Evolutionary conservation across 768 basidiomycete species (phyloP), one percentile per base, ranked within the genome.

Genomic region (Tulasnella sp.): DNA sequence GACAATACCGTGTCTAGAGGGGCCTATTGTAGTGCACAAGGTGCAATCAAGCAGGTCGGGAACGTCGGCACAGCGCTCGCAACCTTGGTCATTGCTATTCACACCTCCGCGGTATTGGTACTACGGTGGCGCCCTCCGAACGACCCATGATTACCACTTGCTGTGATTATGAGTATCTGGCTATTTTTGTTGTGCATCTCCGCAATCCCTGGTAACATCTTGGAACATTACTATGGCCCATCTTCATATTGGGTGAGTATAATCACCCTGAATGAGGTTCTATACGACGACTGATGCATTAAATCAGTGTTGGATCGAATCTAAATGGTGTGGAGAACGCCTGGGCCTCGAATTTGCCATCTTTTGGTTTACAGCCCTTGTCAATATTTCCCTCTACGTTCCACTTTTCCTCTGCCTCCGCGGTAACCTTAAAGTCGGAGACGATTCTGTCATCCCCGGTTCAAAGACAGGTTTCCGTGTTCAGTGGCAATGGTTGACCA

Each of bases 81-180:
- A n/a, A n/a, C n/a, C n/a, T 6, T 69, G 71, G 11, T 71, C 23
- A 72, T 75, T 53, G 71, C 74, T 5, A 48, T 73, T 8, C 70
- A 72, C 59, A 75, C 73, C 8, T 70, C 74, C 55, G 63, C 61
- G 39, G 66, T 70, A 0, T 60, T 75, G 37, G 69, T 72, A 19
- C 67, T 74, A 39, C 64, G 65, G 12, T 65, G 65, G 63, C 62
- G 58, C 49, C 64, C 63, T 8, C 53, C 62, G 29, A 59, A 65
- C 1, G 69, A 70, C n/a, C 71, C 31, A 67, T 75, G n/a, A n/a
- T n/a, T n/a, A n/a, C n/a, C n/a, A n/a, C n/a, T n/a, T n/a, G n/a
- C n/a, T n/a, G n/a, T n/a, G 21, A 59, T 68, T 2, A 55, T 59
- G 2, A 23, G 57, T 12, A 72, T 78, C 23, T 78, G 74, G 74